Conservation (phyloP, 495 filamentous ascomycete genomes). For the Annulohypoxylon moriforme region DNA sequence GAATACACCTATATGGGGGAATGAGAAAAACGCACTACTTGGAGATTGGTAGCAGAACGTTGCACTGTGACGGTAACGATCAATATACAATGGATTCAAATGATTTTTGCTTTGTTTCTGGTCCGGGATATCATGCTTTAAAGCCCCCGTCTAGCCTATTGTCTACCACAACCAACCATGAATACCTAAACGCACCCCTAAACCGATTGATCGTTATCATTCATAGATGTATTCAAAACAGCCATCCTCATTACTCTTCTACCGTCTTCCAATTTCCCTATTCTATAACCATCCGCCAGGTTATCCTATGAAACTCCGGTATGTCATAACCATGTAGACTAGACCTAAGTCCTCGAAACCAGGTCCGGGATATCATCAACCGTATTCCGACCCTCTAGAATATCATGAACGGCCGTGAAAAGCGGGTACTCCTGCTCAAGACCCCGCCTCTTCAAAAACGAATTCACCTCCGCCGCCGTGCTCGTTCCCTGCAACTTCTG, state of each 20-base stretch:
- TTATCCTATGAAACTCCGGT: not conserved
- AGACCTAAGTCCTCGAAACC: conserved; percentile 56
- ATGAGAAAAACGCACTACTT: conserved; percentile 40
- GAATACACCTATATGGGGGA: conserved; percentile 15
- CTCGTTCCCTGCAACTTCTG: conserved; percentile 96
- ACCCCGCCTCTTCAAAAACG: conserved; percentile 80
- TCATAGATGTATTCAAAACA: conserved; percentile 9
- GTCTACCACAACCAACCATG: conserved; percentile 22
- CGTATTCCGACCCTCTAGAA: conserved; percentile 67
- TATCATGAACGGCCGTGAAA: conserved; percentile 83
- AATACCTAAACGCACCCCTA: not conserved
- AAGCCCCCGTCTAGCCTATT: conserved; percentile 30
- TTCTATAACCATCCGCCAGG: not conserved
- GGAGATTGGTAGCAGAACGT: conserved; percentile 33
- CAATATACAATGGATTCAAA: conserved; percentile 17
- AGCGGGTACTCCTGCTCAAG: conserved; percentile 88
- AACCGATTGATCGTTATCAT: conserved; percentile 8
- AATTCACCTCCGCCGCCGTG: conserved; percentile 90
- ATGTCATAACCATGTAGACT: no score
- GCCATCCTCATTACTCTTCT: conserved; percentile 13
- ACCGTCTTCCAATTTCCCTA: not conserved
- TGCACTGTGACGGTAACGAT: conserved; percentile 13
- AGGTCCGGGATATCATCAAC: conserved; percentile 72
- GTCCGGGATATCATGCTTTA: conserved; percentile 36
- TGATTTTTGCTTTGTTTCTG: conserved; percentile 1